Percentiles rank a stretch among this genome's conserved stretches.
These are phyloP conservation scores for Oehlia diaphana DNA, from an alignment of 192 early-diverging fungal species.

Conservation along the genomic window DNA sequence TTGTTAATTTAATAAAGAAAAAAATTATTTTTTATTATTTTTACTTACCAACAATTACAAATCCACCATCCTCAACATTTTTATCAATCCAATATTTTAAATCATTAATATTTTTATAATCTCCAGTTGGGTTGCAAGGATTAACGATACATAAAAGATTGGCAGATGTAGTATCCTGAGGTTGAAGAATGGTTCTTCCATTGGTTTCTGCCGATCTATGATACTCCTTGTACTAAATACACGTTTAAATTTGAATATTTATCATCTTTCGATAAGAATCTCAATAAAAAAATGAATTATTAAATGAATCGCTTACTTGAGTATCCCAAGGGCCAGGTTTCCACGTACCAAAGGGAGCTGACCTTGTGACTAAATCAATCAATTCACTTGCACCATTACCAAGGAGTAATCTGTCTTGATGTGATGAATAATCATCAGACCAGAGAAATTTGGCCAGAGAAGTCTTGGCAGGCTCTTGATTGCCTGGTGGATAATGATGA, in stretches of 20 bases:
- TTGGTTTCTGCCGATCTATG: conserved; percentile 81
- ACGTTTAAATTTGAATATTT: background rate
- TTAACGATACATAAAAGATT: conserved; percentile 84
- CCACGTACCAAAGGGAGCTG: conserved; percentile 76
- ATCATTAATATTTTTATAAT: conserved; percentile 72
- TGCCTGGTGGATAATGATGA: conserved; percentile 89
- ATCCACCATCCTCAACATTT: conserved; percentile 78
- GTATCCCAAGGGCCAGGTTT: conserved; percentile 82
- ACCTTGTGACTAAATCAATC: conserved; percentile 84
- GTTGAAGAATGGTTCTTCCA: conserved; percentile 62
- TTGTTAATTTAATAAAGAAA: background rate
- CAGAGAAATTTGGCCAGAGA: conserved; percentile 79
- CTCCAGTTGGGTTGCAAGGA: conserved; percentile 91
- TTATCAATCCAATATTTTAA: conserved; percentile 74
- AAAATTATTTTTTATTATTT: background rate
- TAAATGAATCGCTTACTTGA: conserved; percentile 45
- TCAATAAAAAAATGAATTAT: background rate
- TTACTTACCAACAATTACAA: conserved; percentile 74
- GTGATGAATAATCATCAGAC: conserved; percentile 56
- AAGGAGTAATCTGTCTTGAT: conserved; percentile 69
- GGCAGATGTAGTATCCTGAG: conserved; percentile 56
- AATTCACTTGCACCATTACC: conserved; percentile 92
- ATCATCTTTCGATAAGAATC: background rate
- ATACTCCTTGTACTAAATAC: conserved; percentile 82
- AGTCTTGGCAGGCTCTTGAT: conserved; percentile 89